Evolutionary conservation across 306 rosid genomes (phyloP), one percentile per base, ranked within the genome.

Genomic region (Prunus armeniaca): DNA sequence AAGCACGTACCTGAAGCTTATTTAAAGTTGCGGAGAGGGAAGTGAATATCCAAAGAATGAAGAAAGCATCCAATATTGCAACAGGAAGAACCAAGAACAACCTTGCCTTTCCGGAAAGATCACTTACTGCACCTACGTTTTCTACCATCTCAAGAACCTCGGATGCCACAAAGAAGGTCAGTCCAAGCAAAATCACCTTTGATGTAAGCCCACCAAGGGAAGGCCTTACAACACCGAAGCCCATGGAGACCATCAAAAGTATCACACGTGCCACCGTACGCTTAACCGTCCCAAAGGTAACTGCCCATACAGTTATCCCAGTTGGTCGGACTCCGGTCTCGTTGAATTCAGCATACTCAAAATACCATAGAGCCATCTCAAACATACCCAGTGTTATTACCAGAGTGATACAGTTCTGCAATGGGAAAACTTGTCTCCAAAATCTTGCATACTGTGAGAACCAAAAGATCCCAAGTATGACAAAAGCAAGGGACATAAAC

Each of bases 221-320:
- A 66, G 99, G 99, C 82, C 97, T 91, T 27, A 95, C 97, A 78
- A 95, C 99, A 82, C 97, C 99, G 63, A 85, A 95, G 30, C 97
- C 98, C 99, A 95, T 95, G 3, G 99, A 82, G 67, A 95, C 99
- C 71, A 87, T 89, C 61, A 95, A 89, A 72, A 95, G 84, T 73
- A 95, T 82, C 74, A 92, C 67, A 54, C 99, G 97, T 6, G 99
- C 92, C 12, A 92, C 93, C 0, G 97, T 92, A 28, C 88, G 95
- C 69, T 92, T 95, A 65, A 95, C 80, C 46, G 96, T 82, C 13
- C 99, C 99, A 57, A 89, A 92, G 28, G 97, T 88, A 65, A 95
- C 93, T 1, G 99, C 99, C 99, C 97, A 92, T 65, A 89, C 25
- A 45, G 99, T 92, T 58, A 86, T 95, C 82, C 96, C 99, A 32